Evolutionary conservation across 2,329 filamentous ascomycete genomes (phyloP).

Genomic region (Trichoderma sp.): DNA sequence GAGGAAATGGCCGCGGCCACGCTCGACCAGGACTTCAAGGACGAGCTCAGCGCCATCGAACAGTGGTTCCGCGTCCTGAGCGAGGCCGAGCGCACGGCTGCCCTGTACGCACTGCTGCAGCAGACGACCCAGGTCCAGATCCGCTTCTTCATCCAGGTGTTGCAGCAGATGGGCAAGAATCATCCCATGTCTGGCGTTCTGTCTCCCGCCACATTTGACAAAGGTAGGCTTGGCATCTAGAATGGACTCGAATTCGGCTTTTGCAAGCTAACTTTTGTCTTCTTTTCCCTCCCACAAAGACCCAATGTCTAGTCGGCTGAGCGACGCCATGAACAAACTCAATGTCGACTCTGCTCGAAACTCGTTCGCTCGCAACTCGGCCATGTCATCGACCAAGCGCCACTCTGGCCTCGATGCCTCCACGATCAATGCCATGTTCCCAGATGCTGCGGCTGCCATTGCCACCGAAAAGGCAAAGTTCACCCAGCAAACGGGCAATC

Average conservation of each 20-base stretch:
- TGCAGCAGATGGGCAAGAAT: slow-evolving; percentile 98
- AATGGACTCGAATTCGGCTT: not conserved
- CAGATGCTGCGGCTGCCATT: slow-evolving; percentile 96
- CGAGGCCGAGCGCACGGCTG: slow-evolving; percentile 93
- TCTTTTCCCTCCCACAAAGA: slow-evolving; percentile 56
- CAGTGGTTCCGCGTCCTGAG: slow-evolving; percentile 99
- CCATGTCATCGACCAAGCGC: slow-evolving; percentile 74
- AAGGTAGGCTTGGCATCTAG: slow-evolving; percentile 63
- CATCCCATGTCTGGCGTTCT: slow-evolving; percentile 96
- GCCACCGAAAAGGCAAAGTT: slow-evolving; percentile 98
- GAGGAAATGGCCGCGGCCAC: slow-evolving; percentile 99
- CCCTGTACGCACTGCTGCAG: slow-evolving; percentile 91
- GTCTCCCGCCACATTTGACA: slow-evolving; percentile 94
- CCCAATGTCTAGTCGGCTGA: slow-evolving; percentile 94
- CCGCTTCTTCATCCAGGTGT: slow-evolving; percentile 96
- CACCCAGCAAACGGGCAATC: slow-evolving; percentile 89
- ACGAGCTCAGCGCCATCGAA: slow-evolving; percentile 97
- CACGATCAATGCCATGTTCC: slow-evolving; percentile 98
- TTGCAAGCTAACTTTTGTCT: slow-evolving; percentile 28
- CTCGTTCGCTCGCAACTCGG: slow-evolving; percentile 79
- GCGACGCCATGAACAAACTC: slow-evolving; percentile 94
- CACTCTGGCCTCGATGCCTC: slow-evolving; percentile 92
- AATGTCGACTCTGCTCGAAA: slow-evolving; percentile 85
- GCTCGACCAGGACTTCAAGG: slow-evolving; percentile 99
- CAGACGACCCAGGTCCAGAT: slow-evolving; percentile 99